Evolutionary conservation across 345 rosid genomes (phyloP).

Genomic region (Durio zibethinus): DNA sequence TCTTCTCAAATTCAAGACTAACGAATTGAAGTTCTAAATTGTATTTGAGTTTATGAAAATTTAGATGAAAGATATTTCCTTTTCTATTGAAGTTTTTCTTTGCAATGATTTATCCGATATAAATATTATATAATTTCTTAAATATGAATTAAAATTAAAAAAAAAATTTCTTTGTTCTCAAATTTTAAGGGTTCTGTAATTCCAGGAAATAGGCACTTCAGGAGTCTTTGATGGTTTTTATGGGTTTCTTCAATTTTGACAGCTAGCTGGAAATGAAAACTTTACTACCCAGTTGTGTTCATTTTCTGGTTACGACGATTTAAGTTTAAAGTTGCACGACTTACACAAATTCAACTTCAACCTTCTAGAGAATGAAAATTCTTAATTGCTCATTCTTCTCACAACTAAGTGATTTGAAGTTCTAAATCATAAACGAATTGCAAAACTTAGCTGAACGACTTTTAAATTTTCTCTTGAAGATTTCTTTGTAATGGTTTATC

Average conservation of each 20-base stretch:
- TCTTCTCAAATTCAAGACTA: background rate
- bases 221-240: background rate
- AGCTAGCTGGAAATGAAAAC: background rate
- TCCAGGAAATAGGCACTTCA: background rate
- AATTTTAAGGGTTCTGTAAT: background rate
- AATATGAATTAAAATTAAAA: background rate
- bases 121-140: background rate
- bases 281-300: background rate
- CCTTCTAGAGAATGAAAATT: background rate
- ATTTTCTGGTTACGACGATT: background rate
- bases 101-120: background rate
- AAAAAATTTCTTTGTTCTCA: background rate
- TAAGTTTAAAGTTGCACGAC: background rate
- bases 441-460: too few species aligned
- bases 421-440: too few species aligned
- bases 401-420: background rate
- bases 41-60: background rate
- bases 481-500: too few species aligned
- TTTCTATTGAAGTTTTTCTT: background rate
- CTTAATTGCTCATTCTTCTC: background rate
- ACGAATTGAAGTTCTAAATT: background rate
- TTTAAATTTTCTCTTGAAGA: too few species aligned
- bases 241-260: background rate
- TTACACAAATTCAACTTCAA: background rate
- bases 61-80: background rate